These are phyloP conservation scores for Trichosanthes cucumerina DNA, from an alignment of 306 rosid species.

Conservation along the genomic window DNA sequence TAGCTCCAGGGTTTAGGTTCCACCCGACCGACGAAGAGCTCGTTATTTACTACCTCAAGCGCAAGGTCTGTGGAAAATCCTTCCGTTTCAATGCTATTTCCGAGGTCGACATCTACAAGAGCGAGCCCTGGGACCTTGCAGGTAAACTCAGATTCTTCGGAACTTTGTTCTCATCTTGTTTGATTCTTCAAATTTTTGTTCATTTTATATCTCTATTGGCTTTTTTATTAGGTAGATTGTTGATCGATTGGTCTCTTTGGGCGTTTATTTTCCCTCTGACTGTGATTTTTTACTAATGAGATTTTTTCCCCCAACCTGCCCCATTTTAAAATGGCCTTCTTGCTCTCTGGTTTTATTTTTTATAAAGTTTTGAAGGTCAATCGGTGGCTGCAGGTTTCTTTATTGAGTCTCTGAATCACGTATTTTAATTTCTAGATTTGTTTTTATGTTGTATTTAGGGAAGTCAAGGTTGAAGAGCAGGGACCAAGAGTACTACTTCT, in stretches of 20 bases:
- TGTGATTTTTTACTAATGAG: background rate
- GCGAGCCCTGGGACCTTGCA: conserved; percentile 97
- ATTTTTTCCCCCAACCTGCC: background rate
- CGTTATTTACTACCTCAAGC: conserved; percentile 87
- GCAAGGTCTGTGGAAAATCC: conserved; percentile 66
- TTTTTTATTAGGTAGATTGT: background rate
- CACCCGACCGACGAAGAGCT: conserved; percentile 98
- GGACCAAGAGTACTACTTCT: conserved; percentile 97
- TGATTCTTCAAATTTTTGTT: background rate
- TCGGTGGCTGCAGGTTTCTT: background rate
- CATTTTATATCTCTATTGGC: background rate
- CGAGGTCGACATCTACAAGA: conserved; percentile 84
- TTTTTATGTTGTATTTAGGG: conserved; percentile 27
- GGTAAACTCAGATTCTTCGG: conserved; percentile 24
- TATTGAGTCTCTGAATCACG: background rate
- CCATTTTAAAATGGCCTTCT: background rate
- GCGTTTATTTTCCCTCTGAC: background rate
- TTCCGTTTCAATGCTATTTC: conserved; percentile 89
- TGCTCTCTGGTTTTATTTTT: background rate
- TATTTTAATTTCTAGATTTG: conserved; percentile 4
- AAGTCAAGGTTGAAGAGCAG: conserved; percentile 96
- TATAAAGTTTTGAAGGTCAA: background rate
- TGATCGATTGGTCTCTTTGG: background rate
- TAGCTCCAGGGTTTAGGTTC: conserved; percentile 94
- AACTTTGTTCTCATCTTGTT: background rate